These are phyloP conservation scores for Xylariales sp. DNA, from an alignment of 2,329 filamentous ascomycete species.

Conservation along the genomic window DNA sequence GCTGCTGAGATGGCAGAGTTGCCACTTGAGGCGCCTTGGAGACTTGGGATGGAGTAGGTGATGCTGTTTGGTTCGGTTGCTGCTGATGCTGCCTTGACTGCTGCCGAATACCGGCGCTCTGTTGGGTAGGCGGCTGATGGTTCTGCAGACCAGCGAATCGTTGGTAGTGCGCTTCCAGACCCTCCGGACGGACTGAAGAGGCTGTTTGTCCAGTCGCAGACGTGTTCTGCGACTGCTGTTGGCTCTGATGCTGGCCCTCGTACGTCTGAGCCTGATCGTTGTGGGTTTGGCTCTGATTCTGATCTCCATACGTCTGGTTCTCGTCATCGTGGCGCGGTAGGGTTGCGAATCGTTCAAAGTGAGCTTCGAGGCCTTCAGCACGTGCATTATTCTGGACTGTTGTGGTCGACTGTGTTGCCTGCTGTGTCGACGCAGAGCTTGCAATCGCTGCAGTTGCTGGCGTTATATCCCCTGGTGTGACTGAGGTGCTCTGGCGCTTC, in stretches of 20 bases:
- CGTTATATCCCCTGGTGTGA: neutral
- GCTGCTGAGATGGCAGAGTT: constrained; percentile 23
- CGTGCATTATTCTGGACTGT: constrained; percentile 16
- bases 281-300: constrained; percentile 12
- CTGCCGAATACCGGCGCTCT: constrained; percentile 1
- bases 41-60: constrained; percentile 23
- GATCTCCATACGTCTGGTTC: too few relatives aligned
- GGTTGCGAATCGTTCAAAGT: constrained; percentile 21
- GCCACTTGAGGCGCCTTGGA: constrained; percentile 25
- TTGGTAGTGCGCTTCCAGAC: constrained; percentile 26
- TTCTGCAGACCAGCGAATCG: constrained; percentile 24
- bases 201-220: neutral
- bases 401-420: constrained; percentile 14
- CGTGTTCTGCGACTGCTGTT: constrained; percentile 18
- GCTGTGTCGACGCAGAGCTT: constrained; percentile 16
- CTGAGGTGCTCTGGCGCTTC: constrained; percentile 19
- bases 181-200: constrained; percentile 14
- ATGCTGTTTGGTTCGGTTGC: constrained; percentile 21
- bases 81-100: constrained; percentile 12
- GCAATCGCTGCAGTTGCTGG: constrained; percentile 11
- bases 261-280: constrained; percentile 21
- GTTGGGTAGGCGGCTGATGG: constrained; percentile 18
- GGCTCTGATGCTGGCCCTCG: constrained; percentile 17
- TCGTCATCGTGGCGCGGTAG: too few relatives aligned
- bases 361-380: constrained; percentile 24